phyloP scores from a whole-genome alignment of 139 green algal genomes.

The Nannochloris sp. region DNA sequence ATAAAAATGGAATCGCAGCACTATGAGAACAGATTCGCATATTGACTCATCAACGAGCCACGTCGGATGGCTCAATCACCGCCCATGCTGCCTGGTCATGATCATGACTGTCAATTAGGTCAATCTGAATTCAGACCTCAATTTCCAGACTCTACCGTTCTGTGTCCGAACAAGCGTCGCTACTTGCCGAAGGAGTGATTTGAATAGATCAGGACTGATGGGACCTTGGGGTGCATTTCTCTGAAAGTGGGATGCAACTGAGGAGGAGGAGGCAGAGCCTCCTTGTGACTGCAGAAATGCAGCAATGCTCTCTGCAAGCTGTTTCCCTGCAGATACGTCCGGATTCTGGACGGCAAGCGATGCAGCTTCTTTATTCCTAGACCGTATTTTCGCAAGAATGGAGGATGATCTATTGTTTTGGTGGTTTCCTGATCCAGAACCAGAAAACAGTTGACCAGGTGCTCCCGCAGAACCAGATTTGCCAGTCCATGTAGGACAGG shows the following conservation, averaged over 20 bases:
- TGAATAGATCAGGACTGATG: slow-evolving; percentile 40
- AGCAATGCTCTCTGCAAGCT: slow-evolving; percentile 37
- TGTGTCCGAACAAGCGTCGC: slow-evolving; percentile 28
- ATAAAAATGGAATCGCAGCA: no score
- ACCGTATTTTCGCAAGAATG: slow-evolving; percentile 42
- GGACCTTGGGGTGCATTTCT: slow-evolving; percentile 11
- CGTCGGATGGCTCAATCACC: no score
- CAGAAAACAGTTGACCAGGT: slow-evolving; percentile 7
- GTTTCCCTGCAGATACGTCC: slow-evolving; percentile 14
- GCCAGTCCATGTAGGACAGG: slow-evolving; percentile 82
- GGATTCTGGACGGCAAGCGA: slow-evolving; percentile 6
- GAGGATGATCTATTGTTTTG: slow-evolving; percentile 8
- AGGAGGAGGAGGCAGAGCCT: slow-evolving; percentile 29
- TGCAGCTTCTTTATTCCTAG: slow-evolving; percentile 22
- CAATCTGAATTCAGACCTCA: slow-evolving; percentile 39
- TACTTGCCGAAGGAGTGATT: slow-evolving; percentile 60
- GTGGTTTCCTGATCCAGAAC: neutral
- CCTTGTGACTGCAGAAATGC: slow-evolving; percentile 40
- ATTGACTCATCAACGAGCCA: no score
- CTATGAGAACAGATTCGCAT: no score
- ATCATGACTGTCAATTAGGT: neutral
- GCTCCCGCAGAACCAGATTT: slow-evolving; percentile 50
- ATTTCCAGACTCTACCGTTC: slow-evolving; percentile 45
- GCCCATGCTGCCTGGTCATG: no score
- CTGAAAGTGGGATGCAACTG: slow-evolving; percentile 52